These are phyloP conservation scores for Malassezia obtusa DNA, from an alignment of 1,284 basidiomycete species.

Conservation along the genomic window DNA sequence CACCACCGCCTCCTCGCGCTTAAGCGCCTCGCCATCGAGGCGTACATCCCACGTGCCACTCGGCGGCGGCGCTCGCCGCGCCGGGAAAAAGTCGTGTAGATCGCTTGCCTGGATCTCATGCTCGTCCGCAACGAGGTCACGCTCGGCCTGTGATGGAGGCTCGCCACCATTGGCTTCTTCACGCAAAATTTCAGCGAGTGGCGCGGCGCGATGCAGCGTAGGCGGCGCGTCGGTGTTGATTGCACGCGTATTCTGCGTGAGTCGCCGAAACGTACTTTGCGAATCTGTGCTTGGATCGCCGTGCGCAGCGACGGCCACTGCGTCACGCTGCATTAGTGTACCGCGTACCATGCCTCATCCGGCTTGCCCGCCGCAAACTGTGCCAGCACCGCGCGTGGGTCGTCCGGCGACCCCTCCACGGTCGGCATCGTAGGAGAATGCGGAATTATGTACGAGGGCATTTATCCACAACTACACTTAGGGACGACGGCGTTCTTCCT, in stretches of 20 bases:
- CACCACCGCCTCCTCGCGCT: not conserved
- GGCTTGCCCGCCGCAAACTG: not conserved
- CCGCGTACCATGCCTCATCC: not conserved
- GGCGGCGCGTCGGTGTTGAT: not conserved
- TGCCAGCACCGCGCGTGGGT: not conserved
- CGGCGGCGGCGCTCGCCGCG: not conserved
- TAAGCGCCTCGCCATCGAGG: not conserved
- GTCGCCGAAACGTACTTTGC: not conserved
- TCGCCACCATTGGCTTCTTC: not conserved
- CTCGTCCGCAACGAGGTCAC: conserved; percentile 8
- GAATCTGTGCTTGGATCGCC: conserved; percentile 1
- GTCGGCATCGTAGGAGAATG: no score
- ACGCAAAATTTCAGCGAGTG: conserved; percentile 7
- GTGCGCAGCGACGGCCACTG: conserved; percentile 4
- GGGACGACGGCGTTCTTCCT: conserved; percentile 27
- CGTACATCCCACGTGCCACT: conserved; percentile 6
- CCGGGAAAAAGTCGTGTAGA: conserved; percentile 10
- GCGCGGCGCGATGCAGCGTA: conserved; percentile 7
- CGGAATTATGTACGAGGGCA: not conserved
- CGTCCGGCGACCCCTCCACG: not conserved
- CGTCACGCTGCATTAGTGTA: not conserved
- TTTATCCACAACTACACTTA: not conserved
- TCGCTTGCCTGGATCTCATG: conserved; percentile 2
- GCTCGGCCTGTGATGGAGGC: not conserved
- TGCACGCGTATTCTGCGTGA: not conserved